These are phyloP conservation scores for Penicillium canariense DNA, from an alignment of 495 filamentous ascomycete species.

Conservation along the genomic window DNA sequence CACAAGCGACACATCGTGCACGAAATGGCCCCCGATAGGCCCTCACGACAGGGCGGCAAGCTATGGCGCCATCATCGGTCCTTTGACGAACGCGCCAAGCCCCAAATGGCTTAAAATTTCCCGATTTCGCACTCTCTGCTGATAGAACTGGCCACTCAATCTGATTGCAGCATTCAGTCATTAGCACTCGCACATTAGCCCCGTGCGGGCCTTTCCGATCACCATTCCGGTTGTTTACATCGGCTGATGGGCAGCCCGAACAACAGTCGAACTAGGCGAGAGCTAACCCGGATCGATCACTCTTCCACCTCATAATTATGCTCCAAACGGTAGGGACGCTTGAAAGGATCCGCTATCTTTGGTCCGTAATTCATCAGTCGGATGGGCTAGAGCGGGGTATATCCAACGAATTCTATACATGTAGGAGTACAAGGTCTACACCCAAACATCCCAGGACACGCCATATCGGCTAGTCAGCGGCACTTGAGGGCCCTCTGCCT, in stretches of 20 bases:
- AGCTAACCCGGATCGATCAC: neutral
- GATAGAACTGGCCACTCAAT: neutral
- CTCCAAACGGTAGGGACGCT: too few species aligned
- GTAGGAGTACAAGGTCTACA: constrained; percentile 12
- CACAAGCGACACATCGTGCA: too few species aligned
- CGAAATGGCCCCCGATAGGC: neutral
- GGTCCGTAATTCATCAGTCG: too few species aligned
- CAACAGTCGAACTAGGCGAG: neutral
- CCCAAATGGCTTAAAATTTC: too few species aligned
- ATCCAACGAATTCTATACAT: neutral
- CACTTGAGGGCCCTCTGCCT: constrained; percentile 58
- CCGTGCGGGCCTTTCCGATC: too few species aligned
- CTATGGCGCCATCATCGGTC: constrained; percentile 26
- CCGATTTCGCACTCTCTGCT: too few species aligned
- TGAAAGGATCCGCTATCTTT: too few species aligned
- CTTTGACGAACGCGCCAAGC: constrained; percentile 9
- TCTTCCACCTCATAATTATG: neutral
- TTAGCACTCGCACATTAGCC: too few species aligned
- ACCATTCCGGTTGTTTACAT: neutral
- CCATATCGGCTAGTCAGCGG: constrained; percentile 31
- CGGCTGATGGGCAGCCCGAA: neutral
- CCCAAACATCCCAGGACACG: constrained; percentile 34
- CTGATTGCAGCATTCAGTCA: too few species aligned
- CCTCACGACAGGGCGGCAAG: constrained; percentile 23
- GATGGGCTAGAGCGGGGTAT: neutral